A percentile compares a stretch with the other conserved stretches of the same genome.
Conservation (phyloP, 192 early-diverging fungal genomes). For the Coemansia sp. region DNA sequence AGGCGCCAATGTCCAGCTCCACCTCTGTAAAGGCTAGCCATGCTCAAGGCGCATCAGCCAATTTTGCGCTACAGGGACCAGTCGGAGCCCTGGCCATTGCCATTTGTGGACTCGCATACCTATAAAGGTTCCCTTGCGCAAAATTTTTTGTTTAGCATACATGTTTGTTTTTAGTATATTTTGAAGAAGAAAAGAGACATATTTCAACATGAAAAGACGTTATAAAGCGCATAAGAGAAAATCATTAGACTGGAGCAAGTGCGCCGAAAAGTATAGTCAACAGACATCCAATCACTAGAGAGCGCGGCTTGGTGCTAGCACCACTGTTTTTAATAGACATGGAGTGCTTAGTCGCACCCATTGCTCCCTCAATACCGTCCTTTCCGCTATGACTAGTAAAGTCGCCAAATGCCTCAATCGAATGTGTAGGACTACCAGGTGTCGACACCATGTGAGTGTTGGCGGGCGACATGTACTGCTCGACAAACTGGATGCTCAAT, state of each 20-base stretch:
- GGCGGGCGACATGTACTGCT: conserved; percentile 31
- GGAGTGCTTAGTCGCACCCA: conserved; percentile 14
- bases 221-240: background rate
- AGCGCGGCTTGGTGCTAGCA: conserved; percentile 16
- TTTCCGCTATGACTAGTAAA: conserved; percentile 18
- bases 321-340: conserved; percentile 22
- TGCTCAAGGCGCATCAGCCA: conserved; percentile 16
- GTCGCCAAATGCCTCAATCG: conserved; percentile 23
- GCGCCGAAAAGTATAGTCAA: conserved; percentile 28
- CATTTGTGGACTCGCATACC: conserved; percentile 35
- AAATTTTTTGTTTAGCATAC: background rate
- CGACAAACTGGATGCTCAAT: conserved; percentile 49
- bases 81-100: conserved; percentile 46
- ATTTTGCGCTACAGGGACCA: conserved; percentile 29
- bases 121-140: conserved; percentile 10
- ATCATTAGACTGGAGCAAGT: conserved; percentile 29
- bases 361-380: conserved; percentile 23
- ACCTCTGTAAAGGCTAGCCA: conserved; percentile 27
- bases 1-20: conserved; percentile 15
- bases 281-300: conserved; percentile 30
- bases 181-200: background rate
- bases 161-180: background rate
- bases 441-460: background rate
- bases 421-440: conserved; percentile 1
- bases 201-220: background rate